phyloP scores from a whole-genome alignment of 305 asterid genomes.

The Fraxinus nigra region DNA sequence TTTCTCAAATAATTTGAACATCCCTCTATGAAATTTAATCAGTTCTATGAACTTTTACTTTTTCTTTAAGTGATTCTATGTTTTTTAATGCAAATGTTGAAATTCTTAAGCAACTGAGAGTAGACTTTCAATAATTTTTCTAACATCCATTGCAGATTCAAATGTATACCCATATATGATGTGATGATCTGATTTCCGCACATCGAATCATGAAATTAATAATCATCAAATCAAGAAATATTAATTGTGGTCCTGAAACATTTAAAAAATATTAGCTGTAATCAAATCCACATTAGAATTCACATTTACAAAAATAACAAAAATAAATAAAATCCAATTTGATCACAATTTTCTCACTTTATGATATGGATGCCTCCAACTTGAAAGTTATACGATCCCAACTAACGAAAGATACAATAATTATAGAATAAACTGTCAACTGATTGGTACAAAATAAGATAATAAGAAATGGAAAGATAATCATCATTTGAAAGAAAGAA shows the following conservation, averaged over 20 bases:
- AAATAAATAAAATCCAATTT: background rate
- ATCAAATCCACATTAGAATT: background rate
- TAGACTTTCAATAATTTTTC: background rate
- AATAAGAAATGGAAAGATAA: background rate
- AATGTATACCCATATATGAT: background rate
- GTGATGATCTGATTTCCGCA: background rate
- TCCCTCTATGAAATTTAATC: background rate
- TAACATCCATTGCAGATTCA: background rate
- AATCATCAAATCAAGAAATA: too few relatives aligned
- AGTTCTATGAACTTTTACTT: background rate
- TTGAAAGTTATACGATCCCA: background rate
- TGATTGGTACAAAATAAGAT: background rate
- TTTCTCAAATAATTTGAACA: background rate
- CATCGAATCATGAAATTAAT: background rate
- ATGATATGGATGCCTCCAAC: background rate
- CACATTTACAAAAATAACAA: background rate
- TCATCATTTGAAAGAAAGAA: background rate
- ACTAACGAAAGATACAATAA: background rate
- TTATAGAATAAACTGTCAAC: background rate
- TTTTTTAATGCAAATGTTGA: background rate
- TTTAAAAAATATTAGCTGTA: background rate
- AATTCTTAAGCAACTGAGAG: background rate
- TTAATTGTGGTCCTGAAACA: background rate
- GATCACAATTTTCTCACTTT: background rate
- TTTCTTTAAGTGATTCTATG: background rate